These are phyloP conservation scores for Senecio squalidus DNA, from an alignment of 140 eudicot genomes.

Conservation along the genomic window DNA sequence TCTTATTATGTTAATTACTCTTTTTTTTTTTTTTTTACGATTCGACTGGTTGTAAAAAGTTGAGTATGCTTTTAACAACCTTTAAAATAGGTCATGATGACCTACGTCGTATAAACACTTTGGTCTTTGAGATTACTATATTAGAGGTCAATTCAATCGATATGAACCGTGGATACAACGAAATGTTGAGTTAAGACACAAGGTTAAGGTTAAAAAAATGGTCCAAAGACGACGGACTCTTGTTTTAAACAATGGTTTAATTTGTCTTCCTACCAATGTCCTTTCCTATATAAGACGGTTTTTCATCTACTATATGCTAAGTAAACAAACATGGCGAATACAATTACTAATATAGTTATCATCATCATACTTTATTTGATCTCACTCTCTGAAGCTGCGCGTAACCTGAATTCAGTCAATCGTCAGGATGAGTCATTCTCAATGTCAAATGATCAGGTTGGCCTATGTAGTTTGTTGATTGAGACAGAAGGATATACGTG, in stretches of 20 bases:
- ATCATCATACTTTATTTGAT: slow-evolving; percentile 21
- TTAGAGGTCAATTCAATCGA: slow-evolving; percentile 19
- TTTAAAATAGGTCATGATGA: neutral
- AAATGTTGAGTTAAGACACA: slow-evolving; percentile 16
- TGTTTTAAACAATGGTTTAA: slow-evolving; percentile 16
- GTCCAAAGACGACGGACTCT: slow-evolving; percentile 16
- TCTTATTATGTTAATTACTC: too few species aligned
- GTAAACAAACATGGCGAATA: slow-evolving; percentile 30
- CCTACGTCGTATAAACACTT: slow-evolving; percentile 9
- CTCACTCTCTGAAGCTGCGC: slow-evolving; percentile 33
- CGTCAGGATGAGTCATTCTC: slow-evolving; percentile 19
- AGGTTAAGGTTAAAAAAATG: slow-evolving; percentile 21
- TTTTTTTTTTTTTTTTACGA: too few species aligned
- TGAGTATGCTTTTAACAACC: too few species aligned
- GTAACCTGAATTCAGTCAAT: slow-evolving; percentile 12
- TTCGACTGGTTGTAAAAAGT: too few species aligned
- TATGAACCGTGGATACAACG: slow-evolving; percentile 41
- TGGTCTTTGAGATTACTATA: slow-evolving; percentile 14
- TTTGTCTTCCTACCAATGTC: slow-evolving; percentile 15
- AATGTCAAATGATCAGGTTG: slow-evolving; percentile 20
- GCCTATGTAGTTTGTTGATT: slow-evolving; percentile 53
- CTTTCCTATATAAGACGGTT: slow-evolving; percentile 16
- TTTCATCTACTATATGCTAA: neutral
- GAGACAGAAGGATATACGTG: slow-evolving; percentile 52
- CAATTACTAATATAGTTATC: slow-evolving; percentile 13